phyloP scores from a whole-genome alignment of 352 stramenopile genomes.

The Phytophthora pistaciae region DNA sequence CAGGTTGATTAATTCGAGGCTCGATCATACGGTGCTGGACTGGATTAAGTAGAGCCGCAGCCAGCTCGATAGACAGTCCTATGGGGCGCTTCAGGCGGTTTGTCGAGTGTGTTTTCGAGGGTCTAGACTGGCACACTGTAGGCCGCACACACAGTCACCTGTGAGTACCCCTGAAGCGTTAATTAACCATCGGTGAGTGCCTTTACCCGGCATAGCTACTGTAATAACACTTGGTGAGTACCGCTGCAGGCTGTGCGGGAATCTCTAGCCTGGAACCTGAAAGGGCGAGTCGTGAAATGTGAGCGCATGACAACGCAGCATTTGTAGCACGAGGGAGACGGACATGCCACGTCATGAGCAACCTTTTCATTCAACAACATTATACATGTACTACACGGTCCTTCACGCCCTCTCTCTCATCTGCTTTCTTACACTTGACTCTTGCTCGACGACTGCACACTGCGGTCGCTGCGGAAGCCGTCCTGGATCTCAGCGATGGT shows the following conservation, averaged over 20 bases:
- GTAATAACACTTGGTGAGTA: too few species aligned
- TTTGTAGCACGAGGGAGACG: neutral
- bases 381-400: constrained; percentile 1
- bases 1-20: neutral
- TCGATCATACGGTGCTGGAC: neutral
- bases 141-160: neutral
- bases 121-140: neutral
- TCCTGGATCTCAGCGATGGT: constrained; percentile 72
- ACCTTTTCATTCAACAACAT: constrained; percentile 2
- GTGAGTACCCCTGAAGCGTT: too few species aligned
- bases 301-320: neutral
- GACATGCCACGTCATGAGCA: constrained; percentile 7
- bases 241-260: too few species aligned
- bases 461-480: constrained; percentile 39
- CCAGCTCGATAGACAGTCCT: constrained; percentile 4
- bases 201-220: too few species aligned
- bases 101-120: neutral
- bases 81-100: neutral
- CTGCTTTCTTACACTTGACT: constrained; percentile 18
- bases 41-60: neutral
- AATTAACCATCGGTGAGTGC: too few species aligned
- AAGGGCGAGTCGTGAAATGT: neutral
- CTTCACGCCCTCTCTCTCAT: neutral
- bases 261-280: neutral
- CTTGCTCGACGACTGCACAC: constrained; percentile 22